A percentile compares a stretch with the other conserved stretches of the same genome.
Conservation (phyloP, 2,329 filamentous ascomycete genomes). For the Fusarium anthophilum region DNA sequence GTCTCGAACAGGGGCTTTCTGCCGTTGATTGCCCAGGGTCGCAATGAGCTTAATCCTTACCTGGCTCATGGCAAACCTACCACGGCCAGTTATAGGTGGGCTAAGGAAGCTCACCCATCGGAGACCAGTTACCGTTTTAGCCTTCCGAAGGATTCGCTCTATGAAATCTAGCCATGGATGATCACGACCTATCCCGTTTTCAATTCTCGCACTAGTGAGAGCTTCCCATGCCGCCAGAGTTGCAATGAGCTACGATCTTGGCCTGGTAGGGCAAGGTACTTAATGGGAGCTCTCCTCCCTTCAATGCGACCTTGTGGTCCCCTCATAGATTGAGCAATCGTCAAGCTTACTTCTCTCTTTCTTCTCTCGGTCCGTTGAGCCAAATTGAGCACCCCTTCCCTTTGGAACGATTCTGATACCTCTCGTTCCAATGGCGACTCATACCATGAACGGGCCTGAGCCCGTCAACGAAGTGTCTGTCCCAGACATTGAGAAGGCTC, state of each 20-base stretch:
- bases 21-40: neutral
- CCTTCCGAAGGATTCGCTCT: neutral
- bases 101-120: neutral
- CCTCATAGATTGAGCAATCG: neutral
- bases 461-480: conserved; percentile 13
- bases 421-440: conserved; percentile 7
- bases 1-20: neutral
- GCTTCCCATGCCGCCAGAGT: neutral
- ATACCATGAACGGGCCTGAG: conserved; percentile 11
- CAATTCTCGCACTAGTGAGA: neutral
- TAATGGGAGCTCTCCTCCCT: conserved; percentile 2
- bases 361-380: neutral
- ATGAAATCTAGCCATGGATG: conserved; percentile 9
- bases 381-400: neutral
- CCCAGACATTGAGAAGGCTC: conserved; percentile 21
- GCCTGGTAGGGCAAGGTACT: conserved; percentile 3
- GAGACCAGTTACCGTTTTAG: neutral
- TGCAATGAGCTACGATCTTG: neutral
- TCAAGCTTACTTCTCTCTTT: neutral
- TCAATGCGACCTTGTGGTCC: neutral
- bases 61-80: neutral
- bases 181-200: conserved; percentile 13
- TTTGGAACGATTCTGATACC: neutral
- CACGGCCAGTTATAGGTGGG: neutral
- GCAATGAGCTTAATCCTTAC: neutral